A percentile compares a stretch with the other conserved stretches of the same genome.
Evolutionary conservation across 495 filamentous ascomycete species (phyloP).

Genomic region (Trichodelitschia bisporula): DNA sequence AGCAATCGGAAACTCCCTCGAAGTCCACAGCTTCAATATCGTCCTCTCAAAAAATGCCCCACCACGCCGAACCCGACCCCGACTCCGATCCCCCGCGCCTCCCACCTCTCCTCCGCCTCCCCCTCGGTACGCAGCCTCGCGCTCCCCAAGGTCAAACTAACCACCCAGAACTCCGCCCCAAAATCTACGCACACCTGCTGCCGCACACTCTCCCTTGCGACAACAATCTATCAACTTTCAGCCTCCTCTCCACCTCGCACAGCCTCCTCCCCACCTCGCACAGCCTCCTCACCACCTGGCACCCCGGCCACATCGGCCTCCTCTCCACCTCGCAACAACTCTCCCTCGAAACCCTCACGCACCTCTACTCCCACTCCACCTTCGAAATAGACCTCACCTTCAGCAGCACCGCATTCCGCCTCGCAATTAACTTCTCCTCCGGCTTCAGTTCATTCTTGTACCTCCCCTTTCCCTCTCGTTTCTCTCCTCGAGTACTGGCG

Average conservation of each 20-base stretch:
- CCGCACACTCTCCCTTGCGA: conserved; percentile 9
- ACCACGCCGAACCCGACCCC: too few species aligned
- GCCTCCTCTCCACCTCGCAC: conserved; percentile 7
- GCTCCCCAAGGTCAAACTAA: too few species aligned
- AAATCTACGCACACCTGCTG: conserved; percentile 16
- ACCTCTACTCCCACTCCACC: conserved; percentile 14
- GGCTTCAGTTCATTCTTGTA: too few species aligned
- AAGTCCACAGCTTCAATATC: too few species aligned
- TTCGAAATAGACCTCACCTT: conserved; percentile 27
- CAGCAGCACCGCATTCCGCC: conserved; percentile 19
- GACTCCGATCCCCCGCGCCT: too few species aligned
- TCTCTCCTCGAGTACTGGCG: conserved; percentile 12
- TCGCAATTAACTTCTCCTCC: conserved; percentile 12
- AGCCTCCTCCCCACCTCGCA: conserved; percentile 15
- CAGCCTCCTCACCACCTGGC: conserved; percentile 15
- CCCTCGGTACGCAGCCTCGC: too few species aligned
- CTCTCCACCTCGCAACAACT: conserved; percentile 11
- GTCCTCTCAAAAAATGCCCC: too few species aligned
- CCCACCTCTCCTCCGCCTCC: conserved; percentile 12
- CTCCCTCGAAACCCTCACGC: conserved; percentile 14
- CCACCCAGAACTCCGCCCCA: conserved; percentile 16
- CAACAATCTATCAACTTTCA: too few species aligned
- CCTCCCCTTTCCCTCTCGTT: conserved; percentile 14
- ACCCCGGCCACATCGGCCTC: conserved; percentile 11
- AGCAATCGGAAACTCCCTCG: too few species aligned